phyloP scores from a whole-genome alignment of 768 basidiomycete species.

The Arthromyces matolae region DNA sequence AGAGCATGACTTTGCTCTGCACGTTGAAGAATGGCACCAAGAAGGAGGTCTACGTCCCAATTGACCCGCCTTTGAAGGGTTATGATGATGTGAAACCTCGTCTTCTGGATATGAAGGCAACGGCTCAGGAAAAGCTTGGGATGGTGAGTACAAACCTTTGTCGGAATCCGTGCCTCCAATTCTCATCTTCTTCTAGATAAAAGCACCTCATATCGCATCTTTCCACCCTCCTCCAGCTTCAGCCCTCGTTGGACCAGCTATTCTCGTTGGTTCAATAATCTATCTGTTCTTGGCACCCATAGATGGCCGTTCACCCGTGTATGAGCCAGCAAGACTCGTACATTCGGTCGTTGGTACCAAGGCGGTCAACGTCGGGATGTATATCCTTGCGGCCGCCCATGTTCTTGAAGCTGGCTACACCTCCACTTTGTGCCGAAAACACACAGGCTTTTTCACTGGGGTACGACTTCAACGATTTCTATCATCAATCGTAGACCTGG shows the following conservation, averaged over 20 bases:
- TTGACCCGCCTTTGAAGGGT: constrained; percentile 68
- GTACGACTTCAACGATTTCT: constrained; percentile 20
- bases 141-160: constrained; percentile 47
- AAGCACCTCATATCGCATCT: constrained; percentile 55
- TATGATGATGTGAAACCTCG: constrained; percentile 85
- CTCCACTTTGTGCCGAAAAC: constrained; percentile 42
- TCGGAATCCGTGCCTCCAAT: background rate
- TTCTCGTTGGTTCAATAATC: constrained; percentile 28
- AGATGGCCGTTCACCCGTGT: constrained; percentile 25
- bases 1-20: constrained; percentile 70
- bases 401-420: constrained; percentile 46
- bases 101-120: constrained; percentile 72
- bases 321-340: constrained; percentile 30
- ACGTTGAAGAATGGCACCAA: constrained; percentile 44
- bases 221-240: constrained; percentile 45
- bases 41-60: constrained; percentile 49
- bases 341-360: constrained; percentile 27
- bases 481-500: background rate
- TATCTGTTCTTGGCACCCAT: constrained; percentile 27
- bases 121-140: constrained; percentile 75
- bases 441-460: constrained; percentile 43
- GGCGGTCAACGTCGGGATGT: constrained; percentile 30
- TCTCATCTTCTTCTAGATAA: constrained; percentile 38
- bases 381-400: constrained; percentile 36
- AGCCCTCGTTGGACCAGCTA: constrained; percentile 21